Evolutionary conservation across 2,329 filamentous ascomycete genomes (phyloP).

Genomic region (Furcasterigmium sp.): DNA sequence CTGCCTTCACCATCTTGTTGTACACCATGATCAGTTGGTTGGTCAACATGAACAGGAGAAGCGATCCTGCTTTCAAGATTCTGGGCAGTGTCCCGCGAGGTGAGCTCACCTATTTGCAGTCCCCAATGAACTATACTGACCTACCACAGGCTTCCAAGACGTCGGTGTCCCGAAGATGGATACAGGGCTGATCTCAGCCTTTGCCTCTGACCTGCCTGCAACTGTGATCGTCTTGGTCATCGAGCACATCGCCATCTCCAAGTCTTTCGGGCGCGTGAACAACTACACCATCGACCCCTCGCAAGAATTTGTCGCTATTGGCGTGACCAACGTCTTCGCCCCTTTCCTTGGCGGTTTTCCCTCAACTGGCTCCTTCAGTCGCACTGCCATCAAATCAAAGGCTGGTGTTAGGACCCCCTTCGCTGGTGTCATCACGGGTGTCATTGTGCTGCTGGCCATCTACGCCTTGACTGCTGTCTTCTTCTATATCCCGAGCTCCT

Average conservation of each 20-base stretch:
- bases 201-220: conserved; percentile 70
- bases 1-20: conserved; percentile 83
- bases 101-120: conserved; percentile 22
- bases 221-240: conserved; percentile 92
- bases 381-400: conserved; percentile 96
- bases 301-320: conserved; percentile 92
- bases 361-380: conserved; percentile 90
- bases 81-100: conserved; percentile 73
- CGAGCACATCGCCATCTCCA: conserved; percentile 95
- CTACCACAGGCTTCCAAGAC: conserved; percentile 64
- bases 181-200: conserved; percentile 58
- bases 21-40: conserved; percentile 90
- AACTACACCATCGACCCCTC: conserved; percentile 95
- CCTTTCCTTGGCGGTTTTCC: conserved; percentile 91
- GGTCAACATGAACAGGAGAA: conserved; percentile 64
- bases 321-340: conserved; percentile 81
- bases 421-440: conserved; percentile 80
- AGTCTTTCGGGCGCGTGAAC: conserved; percentile 92
- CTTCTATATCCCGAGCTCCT: conserved; percentile 83
- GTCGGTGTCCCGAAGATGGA: conserved; percentile 69
- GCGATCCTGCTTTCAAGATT: conserved; percentile 66
- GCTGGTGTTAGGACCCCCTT: conserved; percentile 90
- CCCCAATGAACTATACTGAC: neutral
- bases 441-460: conserved; percentile 82
- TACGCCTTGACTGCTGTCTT: conserved; percentile 86